A percentile compares a stretch with the other conserved stretches of the same genome.
phyloP scores from a whole-genome alignment of 768 basidiomycete species.

The Psilocybe cubensis region DNA sequence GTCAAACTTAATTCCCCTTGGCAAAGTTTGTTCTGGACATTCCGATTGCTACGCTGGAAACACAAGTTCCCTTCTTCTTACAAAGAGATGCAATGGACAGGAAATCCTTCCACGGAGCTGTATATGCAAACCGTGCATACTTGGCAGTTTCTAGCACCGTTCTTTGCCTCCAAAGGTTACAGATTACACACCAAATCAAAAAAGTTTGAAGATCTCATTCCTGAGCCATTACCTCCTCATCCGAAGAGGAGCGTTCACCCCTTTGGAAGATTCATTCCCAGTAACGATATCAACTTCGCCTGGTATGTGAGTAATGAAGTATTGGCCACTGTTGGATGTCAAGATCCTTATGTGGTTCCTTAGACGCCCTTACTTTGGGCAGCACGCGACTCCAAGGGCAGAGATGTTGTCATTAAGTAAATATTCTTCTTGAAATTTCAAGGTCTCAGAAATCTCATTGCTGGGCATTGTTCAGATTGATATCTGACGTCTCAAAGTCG shows the following conservation, averaged over 20 bases:
- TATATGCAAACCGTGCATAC: not conserved
- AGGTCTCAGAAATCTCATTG: not conserved
- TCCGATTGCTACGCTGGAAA: not conserved
- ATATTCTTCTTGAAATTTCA: not conserved
- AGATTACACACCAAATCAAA: not conserved
- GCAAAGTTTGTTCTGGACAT: not conserved
- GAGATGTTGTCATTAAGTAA: constrained; percentile 17
- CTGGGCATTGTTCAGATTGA: too few relatives aligned
- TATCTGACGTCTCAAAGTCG: not conserved
- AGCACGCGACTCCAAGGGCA: constrained; percentile 1
- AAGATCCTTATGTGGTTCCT: not conserved
- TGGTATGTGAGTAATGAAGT: not conserved
- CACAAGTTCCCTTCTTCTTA: not conserved
- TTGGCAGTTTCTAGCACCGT: constrained; percentile 22
- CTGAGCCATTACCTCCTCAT: not conserved
- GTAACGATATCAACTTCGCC: not conserved
- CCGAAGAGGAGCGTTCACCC: constrained; percentile 6
- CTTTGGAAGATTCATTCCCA: constrained; percentile 1
- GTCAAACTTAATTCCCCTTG: not conserved
- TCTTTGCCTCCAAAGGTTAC: constrained; percentile 19
- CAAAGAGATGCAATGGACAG: not conserved
- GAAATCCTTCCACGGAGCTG: not conserved
- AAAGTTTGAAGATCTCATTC: not conserved
- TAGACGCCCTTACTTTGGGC: constrained; percentile 7
- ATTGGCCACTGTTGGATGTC: not conserved